phyloP scores from a whole-genome alignment of 2,329 filamentous ascomycete species.

The Nemania serpens region DNA sequence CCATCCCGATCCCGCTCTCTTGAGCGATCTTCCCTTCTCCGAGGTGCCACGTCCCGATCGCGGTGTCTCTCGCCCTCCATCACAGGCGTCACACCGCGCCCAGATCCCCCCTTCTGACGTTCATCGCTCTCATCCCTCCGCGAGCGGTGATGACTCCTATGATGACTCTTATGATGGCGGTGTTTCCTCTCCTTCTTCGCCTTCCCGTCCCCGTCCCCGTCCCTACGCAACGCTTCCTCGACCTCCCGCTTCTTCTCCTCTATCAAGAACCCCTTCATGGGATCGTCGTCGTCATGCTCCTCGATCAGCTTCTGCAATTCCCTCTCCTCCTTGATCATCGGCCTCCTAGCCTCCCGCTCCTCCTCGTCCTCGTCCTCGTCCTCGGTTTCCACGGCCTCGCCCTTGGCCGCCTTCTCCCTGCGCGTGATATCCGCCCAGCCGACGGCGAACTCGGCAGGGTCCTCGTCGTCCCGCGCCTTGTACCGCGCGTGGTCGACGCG shows the following conservation, averaged over 20 bases:
- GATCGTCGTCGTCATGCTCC: conserved; percentile 92
- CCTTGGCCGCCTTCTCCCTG: conserved; percentile 51
- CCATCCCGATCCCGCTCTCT: conserved; percentile 42
- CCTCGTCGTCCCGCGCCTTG: conserved; percentile 81
- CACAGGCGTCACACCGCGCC: conserved; percentile 45
- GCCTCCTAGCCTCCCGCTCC: conserved; percentile 51
- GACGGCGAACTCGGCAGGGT: conserved; percentile 62
- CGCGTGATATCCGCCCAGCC: conserved; percentile 64
- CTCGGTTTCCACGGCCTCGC: conserved; percentile 44
- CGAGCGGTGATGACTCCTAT: conserved; percentile 53
- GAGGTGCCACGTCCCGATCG: conserved; percentile 38
- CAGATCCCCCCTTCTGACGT: conserved; percentile 42
- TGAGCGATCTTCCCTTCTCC: conserved; percentile 35
- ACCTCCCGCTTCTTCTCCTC: conserved; percentile 92
- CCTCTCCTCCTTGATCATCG: conserved; percentile 77
- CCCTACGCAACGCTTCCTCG: conserved; percentile 64
- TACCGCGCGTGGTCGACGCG: conserved; percentile 94
- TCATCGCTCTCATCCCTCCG: conserved; percentile 38
- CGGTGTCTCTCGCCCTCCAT: conserved; percentile 29
- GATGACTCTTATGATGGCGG: conserved; percentile 43
- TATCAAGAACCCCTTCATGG: conserved; percentile 91
- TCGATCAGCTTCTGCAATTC: conserved; percentile 76
- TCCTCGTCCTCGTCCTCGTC: conserved; percentile 49
- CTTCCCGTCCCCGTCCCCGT: conserved; percentile 54
- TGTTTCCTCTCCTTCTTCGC: conserved; percentile 51